Percentiles rank a stretch among this genome's conserved stretches.
Conservation (phyloP, 208 protist genomes). For the Leishmania lainsoni region DNA sequence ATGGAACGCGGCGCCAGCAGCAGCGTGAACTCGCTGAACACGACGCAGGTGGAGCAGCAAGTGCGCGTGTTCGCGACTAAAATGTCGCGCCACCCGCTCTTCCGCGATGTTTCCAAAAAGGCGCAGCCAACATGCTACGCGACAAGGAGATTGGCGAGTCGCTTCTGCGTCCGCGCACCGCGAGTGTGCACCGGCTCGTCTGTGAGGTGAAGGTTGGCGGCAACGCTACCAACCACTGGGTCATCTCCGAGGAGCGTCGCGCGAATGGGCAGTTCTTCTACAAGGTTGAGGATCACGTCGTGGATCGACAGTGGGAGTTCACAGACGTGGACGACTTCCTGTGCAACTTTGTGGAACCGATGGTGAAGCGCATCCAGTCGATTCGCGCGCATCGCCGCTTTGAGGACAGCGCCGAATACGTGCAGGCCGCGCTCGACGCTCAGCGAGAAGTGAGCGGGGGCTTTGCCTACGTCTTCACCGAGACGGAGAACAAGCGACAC, state of each 20-base stretch:
- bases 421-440: constrained; percentile 52
- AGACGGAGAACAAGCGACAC: constrained; percentile 47
- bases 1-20: constrained; percentile 38
- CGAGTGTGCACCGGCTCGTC: constrained; percentile 46
- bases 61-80: constrained; percentile 76
- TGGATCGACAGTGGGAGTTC: constrained; percentile 51
- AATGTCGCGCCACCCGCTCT: constrained; percentile 78
- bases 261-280: constrained; percentile 73
- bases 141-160: constrained; percentile 85
- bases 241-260: constrained; percentile 72
- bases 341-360: constrained; percentile 58
- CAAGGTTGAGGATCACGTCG: constrained; percentile 56
- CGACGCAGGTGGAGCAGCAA: constrained; percentile 49
- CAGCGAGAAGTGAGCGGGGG: constrained; percentile 40
- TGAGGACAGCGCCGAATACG: constrained; percentile 54
- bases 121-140: constrained; percentile 56
- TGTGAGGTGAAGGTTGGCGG: constrained; percentile 80
- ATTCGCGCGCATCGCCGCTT: constrained; percentile 76
- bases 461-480: constrained; percentile 78
- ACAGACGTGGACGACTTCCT: constrained; percentile 84
- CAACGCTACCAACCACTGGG: constrained; percentile 65
- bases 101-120: constrained; percentile 59
- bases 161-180: constrained; percentile 60
- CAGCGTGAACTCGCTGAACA: constrained; percentile 74
- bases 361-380: constrained; percentile 55